These are phyloP conservation scores for Xylariaceae sp. DNA, from an alignment of 2,329 filamentous ascomycete species.

Conservation along the genomic window DNA sequence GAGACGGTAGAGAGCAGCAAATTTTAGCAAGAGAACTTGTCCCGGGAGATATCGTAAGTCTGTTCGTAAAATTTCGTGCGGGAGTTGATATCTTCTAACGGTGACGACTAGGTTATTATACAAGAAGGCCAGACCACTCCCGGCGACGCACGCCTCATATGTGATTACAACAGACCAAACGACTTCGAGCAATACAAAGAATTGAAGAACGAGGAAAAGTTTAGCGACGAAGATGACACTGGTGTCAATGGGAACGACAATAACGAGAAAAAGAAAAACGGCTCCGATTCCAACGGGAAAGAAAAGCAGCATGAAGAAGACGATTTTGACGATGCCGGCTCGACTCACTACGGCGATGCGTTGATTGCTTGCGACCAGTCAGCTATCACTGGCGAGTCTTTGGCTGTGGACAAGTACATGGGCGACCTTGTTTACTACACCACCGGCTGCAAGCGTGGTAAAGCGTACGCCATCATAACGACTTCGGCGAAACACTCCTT, in stretches of 20 bases:
- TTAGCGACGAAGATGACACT: slow-evolving; percentile 20
- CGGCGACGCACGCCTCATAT: slow-evolving; percentile 69
- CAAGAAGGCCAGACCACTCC: slow-evolving; percentile 71
- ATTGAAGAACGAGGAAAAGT: slow-evolving; percentile 30
- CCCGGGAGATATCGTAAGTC: slow-evolving; percentile 69
- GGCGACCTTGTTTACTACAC: slow-evolving; percentile 75
- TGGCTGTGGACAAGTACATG: slow-evolving; percentile 78
- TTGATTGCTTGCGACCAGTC: slow-evolving; percentile 74
- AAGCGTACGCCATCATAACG: slow-evolving; percentile 67
- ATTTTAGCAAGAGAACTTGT: slow-evolving; percentile 74
- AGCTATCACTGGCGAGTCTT: slow-evolving; percentile 77
- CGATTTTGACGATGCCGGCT: slow-evolving; percentile 50
- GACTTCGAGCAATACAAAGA: slow-evolving; percentile 39
- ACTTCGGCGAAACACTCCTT: slow-evolving; percentile 70
- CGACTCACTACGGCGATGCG: slow-evolving; percentile 59
- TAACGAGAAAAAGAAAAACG: slow-evolving; percentile 46
- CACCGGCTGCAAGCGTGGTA: slow-evolving; percentile 78
- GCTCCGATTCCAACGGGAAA: slow-evolving; percentile 50
- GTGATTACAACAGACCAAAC: slow-evolving; percentile 66
- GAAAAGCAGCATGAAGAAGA: slow-evolving; percentile 51
- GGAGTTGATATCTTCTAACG: slow-evolving; percentile 1
- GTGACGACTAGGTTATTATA: slow-evolving; percentile 54
- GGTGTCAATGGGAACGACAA: slow-evolving; percentile 12
- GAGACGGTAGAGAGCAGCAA: slow-evolving; percentile 64
- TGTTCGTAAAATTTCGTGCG: background rate